Conservation (phyloP, 1,139 yeast genomes). For the Lodderomyces beijingensis region DNA sequence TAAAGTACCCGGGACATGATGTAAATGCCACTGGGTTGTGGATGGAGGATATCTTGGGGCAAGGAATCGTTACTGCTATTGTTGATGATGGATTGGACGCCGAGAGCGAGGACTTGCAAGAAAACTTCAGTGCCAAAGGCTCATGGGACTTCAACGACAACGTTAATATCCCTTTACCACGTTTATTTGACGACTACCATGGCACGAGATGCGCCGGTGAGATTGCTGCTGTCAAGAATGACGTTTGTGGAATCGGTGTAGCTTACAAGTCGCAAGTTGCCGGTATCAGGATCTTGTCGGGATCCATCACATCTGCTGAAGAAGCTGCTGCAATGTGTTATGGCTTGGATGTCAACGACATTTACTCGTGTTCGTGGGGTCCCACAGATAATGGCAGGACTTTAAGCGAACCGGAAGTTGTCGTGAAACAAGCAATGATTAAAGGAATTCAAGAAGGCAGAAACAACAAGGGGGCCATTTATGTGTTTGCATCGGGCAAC, state of each 20-base stretch:
- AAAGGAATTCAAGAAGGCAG: conserved; percentile 88
- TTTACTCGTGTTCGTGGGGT: conserved; percentile 98
- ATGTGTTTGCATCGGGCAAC: conserved; percentile 95
- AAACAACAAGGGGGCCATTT: conserved; percentile 74
- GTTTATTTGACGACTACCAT: conserved; percentile 80
- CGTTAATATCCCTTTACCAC: conserved; percentile 71
- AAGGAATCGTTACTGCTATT: conserved; percentile 77
- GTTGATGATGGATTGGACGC: conserved; percentile 94
- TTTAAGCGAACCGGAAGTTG: conserved; percentile 74
- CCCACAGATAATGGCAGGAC: conserved; percentile 92
- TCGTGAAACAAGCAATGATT: conserved; percentile 77
- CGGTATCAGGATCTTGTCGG: conserved; percentile 86
- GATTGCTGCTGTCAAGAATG: conserved; percentile 86
- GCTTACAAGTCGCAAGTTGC: conserved; percentile 84
- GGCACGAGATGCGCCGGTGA: conserved; percentile 99
- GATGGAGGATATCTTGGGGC: conserved; percentile 78
- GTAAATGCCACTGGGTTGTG: conserved; percentile 85
- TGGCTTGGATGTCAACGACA: conserved; percentile 78
- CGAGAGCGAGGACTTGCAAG: conserved; percentile 66
- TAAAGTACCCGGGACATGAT: conserved; percentile 72
- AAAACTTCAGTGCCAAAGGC: conserved; percentile 72
- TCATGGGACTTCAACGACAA: conserved; percentile 89
- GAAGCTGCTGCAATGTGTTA: conserved; percentile 87
- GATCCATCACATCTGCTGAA: conserved; percentile 72
- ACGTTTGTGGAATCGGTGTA: conserved; percentile 90